Evolutionary conservation across 345 rosid genomes (phyloP), one percentile per base, ranked within the genome.

Genomic region (Gossypium raimondii): DNA sequence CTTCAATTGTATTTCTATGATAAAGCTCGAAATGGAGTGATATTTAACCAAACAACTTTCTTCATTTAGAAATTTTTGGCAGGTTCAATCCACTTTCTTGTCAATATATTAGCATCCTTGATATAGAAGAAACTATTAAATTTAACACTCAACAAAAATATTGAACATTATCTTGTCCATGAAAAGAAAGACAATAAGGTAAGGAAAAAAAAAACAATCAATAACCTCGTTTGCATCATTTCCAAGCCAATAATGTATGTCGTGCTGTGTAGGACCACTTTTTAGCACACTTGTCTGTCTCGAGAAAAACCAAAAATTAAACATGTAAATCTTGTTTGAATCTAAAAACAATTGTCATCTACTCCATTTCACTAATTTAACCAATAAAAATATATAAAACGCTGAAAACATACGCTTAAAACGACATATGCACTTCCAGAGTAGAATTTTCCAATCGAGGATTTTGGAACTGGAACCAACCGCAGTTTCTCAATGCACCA

Each of bases 221-320:
- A 51, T 69, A 51, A 88, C 97, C 95, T 89, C 73, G 51, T 78
- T 86, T 58, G 92, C 90, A 68, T 88, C 85, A 72, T 78, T 86
- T 79, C 98, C 98, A 11, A 88, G 71, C 98, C 98, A 93, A 74
- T 89, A 93, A 79, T 93, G 98, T 69, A 93, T 85, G 60, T 89
- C 92, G 73, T 88, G 84, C 75, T 79, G 87, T 27, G 85, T 84
- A 76, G 86, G 66, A 27, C 89, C 90, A 17, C 74, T 78, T 86
- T 85, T 89, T 22, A 76, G 82, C 80, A 85, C 52, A 81, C 78
- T 72, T 34, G 94, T 91, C 98, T 93, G 87, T 73, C 53, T 11
- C 79, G 63, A 5, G 77, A 14, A 62, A 67, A 78, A 61, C 50
- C 7, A 44, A 69, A 17, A 43, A 14, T 7, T 16, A 66, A 44